phyloP scores from a whole-genome alignment of 2,329 filamentous ascomycete species.

The Pleoardoris graminearum region DNA sequence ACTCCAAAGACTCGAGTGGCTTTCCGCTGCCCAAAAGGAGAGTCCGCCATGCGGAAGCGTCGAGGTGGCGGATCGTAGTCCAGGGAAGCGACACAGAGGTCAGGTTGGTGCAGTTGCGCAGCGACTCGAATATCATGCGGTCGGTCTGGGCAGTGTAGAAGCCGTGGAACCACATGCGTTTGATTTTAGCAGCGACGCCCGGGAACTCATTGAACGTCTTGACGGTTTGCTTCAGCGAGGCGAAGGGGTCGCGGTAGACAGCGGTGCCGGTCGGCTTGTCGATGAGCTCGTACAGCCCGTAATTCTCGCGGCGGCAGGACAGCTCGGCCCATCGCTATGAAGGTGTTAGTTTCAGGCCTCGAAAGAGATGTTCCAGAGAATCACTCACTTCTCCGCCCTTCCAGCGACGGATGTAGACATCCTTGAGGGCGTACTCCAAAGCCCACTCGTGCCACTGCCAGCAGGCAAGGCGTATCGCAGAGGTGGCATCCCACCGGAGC shows the following conservation, averaged over 20 bases:
- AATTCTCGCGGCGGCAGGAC: conserved; percentile 49
- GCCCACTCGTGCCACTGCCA: conserved; percentile 59
- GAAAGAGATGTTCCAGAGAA: neutral
- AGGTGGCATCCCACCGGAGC: conserved; percentile 56
- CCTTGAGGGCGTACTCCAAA: conserved; percentile 54
- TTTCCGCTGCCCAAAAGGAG: conserved; percentile 51
- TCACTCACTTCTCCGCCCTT: conserved; percentile 49
- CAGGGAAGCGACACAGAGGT: conserved; percentile 56
- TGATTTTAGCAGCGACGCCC: conserved; percentile 53
- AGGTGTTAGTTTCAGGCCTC: conserved; percentile 18
- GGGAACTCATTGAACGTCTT: conserved; percentile 52
- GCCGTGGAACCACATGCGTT: conserved; percentile 59
- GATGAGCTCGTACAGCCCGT: conserved; percentile 55
- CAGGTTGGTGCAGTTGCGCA: conserved; percentile 53
- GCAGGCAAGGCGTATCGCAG: conserved; percentile 55
- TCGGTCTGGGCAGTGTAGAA: conserved; percentile 58
- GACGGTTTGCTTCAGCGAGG: conserved; percentile 53
- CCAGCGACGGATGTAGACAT: conserved; percentile 58
- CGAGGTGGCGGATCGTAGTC: conserved; percentile 56
- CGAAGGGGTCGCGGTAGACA: conserved; percentile 58
- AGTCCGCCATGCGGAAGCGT: conserved; percentile 53
- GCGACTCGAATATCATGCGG: conserved; percentile 53
- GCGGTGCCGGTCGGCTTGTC: conserved; percentile 51
- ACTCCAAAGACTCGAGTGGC: conserved; percentile 55
- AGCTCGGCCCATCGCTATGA: conserved; percentile 56